Percentiles rank a stretch among this genome's conserved stretches.
Evolutionary conservation across 306 rosid species (phyloP).

Genomic region (Ochetophila trinervis): DNA sequence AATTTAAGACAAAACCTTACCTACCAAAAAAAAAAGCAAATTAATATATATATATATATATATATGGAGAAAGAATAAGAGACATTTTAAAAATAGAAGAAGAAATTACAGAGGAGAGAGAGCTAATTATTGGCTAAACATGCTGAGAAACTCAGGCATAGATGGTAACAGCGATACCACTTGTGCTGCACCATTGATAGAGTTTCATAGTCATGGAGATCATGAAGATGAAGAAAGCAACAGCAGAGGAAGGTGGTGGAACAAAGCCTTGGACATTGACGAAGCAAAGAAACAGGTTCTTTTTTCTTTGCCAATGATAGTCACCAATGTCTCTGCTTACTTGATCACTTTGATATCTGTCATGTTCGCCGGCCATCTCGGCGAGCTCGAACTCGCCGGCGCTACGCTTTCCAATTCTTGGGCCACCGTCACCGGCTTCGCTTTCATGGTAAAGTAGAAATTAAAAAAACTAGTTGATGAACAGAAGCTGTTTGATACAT

Average conservation of each 20-base stretch:
- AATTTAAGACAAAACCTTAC: too few relatives aligned
- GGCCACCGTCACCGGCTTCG: conserved; percentile 65
- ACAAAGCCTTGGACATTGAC: conserved; percentile 46
- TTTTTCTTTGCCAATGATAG: conserved; percentile 68
- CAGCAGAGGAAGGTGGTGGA: conserved; percentile 33
- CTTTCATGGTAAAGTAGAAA: conserved; percentile 50
- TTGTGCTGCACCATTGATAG: neutral
- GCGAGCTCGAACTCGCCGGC: conserved; percentile 74
- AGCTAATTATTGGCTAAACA: too few relatives aligned
- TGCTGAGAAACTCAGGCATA: too few relatives aligned
- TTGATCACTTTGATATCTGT: conserved; percentile 59
- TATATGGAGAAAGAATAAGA: too few relatives aligned
- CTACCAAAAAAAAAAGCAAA: too few relatives aligned
- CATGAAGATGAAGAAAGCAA: conserved; percentile 3
- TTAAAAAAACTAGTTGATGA: too few relatives aligned
- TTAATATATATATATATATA: too few relatives aligned
- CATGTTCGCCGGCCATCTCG: conserved; percentile 91
- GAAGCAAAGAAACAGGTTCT: conserved; percentile 58
- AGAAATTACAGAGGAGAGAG: too few relatives aligned
- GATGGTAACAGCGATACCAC: too few relatives aligned
- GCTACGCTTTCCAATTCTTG: conserved; percentile 78
- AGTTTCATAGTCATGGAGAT: neutral
- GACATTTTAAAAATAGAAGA: too few relatives aligned
- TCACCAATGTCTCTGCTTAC: conserved; percentile 57
- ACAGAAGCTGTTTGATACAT: too few relatives aligned